Conservation (phyloP, 73 alveolate species). For the Paramecium sexaurelia region DNA sequence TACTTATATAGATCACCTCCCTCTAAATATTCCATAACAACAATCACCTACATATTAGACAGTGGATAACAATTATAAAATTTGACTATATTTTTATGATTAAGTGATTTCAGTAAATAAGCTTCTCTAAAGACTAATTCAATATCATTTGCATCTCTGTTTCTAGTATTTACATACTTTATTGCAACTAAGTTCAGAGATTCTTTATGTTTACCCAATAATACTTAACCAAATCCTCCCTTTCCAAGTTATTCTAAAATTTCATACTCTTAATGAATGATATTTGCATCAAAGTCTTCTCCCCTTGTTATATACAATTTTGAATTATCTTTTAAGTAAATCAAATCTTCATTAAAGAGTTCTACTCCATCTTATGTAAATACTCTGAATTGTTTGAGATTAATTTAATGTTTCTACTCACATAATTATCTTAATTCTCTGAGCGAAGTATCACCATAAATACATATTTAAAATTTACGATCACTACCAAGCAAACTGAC, state of each 20-base stretch:
- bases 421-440: not conserved
- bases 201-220: slow-evolving; percentile 89
- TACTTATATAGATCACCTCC: slow-evolving; percentile 90
- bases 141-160: slow-evolving; percentile 76
- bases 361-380: slow-evolving; percentile 64
- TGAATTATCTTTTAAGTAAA: not conserved
- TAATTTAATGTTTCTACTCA: not conserved
- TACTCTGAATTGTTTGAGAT: slow-evolving; percentile 9
- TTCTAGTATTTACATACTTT: slow-evolving; percentile 76
- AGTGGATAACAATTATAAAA: slow-evolving; percentile 76
- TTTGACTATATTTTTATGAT: slow-evolving; percentile 74
- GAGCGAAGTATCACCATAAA: not conserved
- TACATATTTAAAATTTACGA: not conserved
- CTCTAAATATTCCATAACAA: slow-evolving; percentile 91
- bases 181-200: slow-evolving; percentile 95
- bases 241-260: slow-evolving; percentile 87
- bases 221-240: slow-evolving; percentile 98
- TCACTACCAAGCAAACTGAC: not conserved
- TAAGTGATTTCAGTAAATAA: slow-evolving; percentile 60
- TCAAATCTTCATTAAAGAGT: slow-evolving; percentile 55
- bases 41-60: slow-evolving; percentile 87
- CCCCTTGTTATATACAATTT: not conserved
- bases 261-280: slow-evolving; percentile 61
- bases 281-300: slow-evolving; percentile 55
- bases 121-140: slow-evolving; percentile 68